Evolutionary conservation across 148 eudicot genomes (phyloP).

Genomic region (Talinum fruticosum): DNA sequence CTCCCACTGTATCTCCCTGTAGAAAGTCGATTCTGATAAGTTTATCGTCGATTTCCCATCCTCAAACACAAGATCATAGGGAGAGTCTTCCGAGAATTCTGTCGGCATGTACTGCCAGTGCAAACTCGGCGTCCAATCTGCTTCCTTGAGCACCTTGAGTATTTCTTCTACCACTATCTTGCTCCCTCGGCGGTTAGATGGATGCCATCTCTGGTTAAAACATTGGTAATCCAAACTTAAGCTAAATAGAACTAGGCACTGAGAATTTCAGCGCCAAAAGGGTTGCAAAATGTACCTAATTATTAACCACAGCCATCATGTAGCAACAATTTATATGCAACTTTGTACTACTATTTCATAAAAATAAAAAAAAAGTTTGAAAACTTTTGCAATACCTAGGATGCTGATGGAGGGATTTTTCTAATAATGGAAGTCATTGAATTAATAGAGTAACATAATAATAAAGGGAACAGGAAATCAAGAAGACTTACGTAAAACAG

Average conservation of each 20-base stretch:
- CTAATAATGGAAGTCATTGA: too few species aligned
- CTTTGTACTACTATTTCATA: background rate
- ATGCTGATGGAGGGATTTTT: too few species aligned
- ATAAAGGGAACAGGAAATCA: background rate
- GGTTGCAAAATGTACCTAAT: too few species aligned
- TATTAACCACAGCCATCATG: too few species aligned
- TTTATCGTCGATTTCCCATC: constrained; percentile 40
- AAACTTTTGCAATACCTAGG: too few species aligned
- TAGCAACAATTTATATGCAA: background rate
- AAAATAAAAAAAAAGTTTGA: too few species aligned
- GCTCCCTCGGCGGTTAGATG: constrained; percentile 86
- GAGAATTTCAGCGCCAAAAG: background rate
- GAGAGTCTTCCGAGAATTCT: constrained; percentile 67
- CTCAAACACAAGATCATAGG: constrained; percentile 43
- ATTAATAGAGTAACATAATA: background rate
- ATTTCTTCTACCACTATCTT: constrained; percentile 72
- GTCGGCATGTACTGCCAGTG: constrained; percentile 83
- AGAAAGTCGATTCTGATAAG: background rate
- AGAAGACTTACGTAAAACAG: constrained; percentile 75
- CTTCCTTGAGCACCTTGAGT: constrained; percentile 74
- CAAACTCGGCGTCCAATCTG: constrained; percentile 74
- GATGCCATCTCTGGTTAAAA: constrained; percentile 67
- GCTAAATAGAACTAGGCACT: background rate
- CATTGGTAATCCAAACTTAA: background rate
- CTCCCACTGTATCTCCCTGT: too few species aligned